Conservation (phyloP, 139 green algal species). For the Parachlorella kessleri region DNA sequence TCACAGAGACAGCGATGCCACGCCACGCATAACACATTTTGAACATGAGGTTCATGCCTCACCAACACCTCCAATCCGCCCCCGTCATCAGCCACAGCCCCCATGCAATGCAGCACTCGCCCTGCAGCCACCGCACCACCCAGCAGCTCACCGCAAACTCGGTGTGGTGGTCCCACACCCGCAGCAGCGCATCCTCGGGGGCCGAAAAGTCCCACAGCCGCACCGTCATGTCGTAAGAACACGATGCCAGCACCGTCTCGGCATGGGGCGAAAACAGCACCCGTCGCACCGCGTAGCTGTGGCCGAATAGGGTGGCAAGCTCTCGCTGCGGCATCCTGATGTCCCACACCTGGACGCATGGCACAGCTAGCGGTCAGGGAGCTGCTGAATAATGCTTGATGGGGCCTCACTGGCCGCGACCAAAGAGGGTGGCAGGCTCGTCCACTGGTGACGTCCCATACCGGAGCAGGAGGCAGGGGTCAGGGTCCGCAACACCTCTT, state of each 20-base stretch:
- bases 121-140: too few species aligned
- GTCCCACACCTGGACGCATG: constrained; percentile 69
- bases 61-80: too few species aligned
- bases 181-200: constrained; percentile 68
- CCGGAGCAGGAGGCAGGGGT: neutral
- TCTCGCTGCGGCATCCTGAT: constrained; percentile 66
- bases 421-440: too few species aligned
- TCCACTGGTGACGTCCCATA: too few species aligned
- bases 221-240: constrained; percentile 61
- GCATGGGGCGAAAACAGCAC: constrained; percentile 91
- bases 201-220: constrained; percentile 89
- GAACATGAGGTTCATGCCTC: too few species aligned
- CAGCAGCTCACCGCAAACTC: constrained; percentile 78
- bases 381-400: too few species aligned
- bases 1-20: too few species aligned
- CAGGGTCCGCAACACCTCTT: too few species aligned
- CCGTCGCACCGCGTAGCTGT: constrained; percentile 67
- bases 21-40: too few species aligned
- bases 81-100: too few species aligned
- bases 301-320: constrained; percentile 75
- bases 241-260: constrained; percentile 79
- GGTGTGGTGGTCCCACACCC: constrained; percentile 86
- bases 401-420: too few species aligned
- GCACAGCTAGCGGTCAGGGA: neutral
- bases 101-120: too few species aligned